Base-by-base conservation (phyloP, 192 early-diverging fungal species). In the Powellomyces hirtus region DNA sequence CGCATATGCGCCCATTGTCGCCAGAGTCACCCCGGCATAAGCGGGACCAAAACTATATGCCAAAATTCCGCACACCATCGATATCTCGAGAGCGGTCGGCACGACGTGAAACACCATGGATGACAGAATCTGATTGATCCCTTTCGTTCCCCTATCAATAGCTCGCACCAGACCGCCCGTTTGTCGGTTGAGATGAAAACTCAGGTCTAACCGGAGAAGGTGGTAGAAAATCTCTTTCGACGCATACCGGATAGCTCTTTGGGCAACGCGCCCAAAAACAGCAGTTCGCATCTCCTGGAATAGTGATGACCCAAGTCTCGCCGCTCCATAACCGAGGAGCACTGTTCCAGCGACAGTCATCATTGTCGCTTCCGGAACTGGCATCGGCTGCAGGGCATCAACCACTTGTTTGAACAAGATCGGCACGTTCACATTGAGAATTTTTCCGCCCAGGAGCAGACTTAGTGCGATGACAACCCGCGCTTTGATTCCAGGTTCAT, bases 131-230 rank as follows among this genome's bases (percentile, higher is more conserved):
- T 96, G 95, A 67, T 93, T 95, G 70, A 99, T 98, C n/a, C 96
- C 91, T 81, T 92, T 93, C 71, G 79, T 84, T 31, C 75, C 78
- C 24, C 97, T 84, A 78, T 99, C 97, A 64, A 99, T 95, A 27
- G 97, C 95, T 6, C 97, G 85, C 38, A 92, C 94, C 38, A 99
- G 80, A 2, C 94, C 97, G 66, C 97, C 97, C 2, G 97, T 99
- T 77, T 99, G 94, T 37, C 96, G 84, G 20, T 86, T 85, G 18
- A 98, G 75, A 76, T 99, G 97, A 76, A 97, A 99, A 29, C 81
- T 84, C 59, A 96, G 82, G 61, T 99, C 96, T 46, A 98, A 77
- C 45, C 85, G 68, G 50, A 92, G 87, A 49, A 99, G 74, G 69
- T 99, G 97, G 66, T 86, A 84, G 82, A 96, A 99, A 4, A 98